Percentiles rank a stretch among this genome's conserved stretches.
These are phyloP conservation scores for Pseudogymnoascus pannorum DNA, from an alignment of 2,329 filamentous ascomycete genomes.

Conservation along the genomic window DNA sequence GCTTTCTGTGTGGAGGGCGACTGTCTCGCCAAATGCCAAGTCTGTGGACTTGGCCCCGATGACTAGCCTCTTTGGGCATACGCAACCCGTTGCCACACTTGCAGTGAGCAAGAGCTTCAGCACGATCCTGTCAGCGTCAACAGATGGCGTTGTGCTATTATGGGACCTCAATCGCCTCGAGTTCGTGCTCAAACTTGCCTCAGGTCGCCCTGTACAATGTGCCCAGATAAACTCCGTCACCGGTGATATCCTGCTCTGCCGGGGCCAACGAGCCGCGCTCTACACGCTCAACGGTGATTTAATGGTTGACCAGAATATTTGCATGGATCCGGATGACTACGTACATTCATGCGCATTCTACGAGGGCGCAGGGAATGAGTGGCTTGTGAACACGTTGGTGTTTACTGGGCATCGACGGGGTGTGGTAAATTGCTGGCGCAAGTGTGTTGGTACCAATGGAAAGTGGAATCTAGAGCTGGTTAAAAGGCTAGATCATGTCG, in stretches of 20 bases:
- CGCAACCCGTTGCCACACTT: slow-evolving; percentile 71
- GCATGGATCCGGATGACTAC: slow-evolving; percentile 62
- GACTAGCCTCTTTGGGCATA: slow-evolving; percentile 84
- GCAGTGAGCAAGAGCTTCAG: slow-evolving; percentile 84
- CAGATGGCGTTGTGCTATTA: slow-evolving; percentile 74
- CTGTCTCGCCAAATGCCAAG: slow-evolving; percentile 56
- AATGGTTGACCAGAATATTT: slow-evolving; percentile 75
- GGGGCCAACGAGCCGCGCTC: slow-evolving; percentile 64
- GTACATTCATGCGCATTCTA: slow-evolving; percentile 85
- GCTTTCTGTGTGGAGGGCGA: slow-evolving; percentile 67
- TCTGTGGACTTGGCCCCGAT: slow-evolving; percentile 71
- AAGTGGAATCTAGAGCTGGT: slow-evolving; percentile 72
- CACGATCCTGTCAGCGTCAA: slow-evolving; percentile 74
- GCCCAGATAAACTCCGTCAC: slow-evolving; percentile 84
- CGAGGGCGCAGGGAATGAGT: slow-evolving; percentile 86
- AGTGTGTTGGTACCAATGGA: slow-evolving; percentile 47
- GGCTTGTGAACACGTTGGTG: slow-evolving; percentile 77
- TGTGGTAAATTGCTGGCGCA: slow-evolving; percentile 70
- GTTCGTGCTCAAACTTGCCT: slow-evolving; percentile 69
- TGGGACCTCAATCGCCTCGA: slow-evolving; percentile 92
- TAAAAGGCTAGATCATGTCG: slow-evolving; percentile 73
- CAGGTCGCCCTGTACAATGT: slow-evolving; percentile 56
- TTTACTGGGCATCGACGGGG: slow-evolving; percentile 85
- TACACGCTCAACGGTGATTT: slow-evolving; percentile 85
- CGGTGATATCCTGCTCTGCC: slow-evolving; percentile 82